Conservation (phyloP, 352 stramenopile species). For the Pythium grandisporangium region DNA sequence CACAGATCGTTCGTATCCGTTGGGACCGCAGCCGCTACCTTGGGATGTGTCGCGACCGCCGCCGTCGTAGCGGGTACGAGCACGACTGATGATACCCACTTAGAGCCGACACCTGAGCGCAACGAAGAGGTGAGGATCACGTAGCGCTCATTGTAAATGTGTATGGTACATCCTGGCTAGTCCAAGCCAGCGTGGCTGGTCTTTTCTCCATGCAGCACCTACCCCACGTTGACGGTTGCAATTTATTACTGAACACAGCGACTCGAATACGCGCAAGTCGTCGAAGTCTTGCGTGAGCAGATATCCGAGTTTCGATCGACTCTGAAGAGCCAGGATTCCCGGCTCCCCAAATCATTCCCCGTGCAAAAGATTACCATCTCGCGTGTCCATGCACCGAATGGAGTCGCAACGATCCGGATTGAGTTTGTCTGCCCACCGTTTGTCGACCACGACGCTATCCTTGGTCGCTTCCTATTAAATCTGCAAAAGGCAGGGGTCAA, state of each 20-base stretch:
- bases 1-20: no score
- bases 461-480: conserved; percentile 55
- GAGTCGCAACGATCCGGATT: conserved; percentile 76
- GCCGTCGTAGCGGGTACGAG: no score
- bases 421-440: conserved; percentile 75
- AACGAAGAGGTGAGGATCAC: no score
- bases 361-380: conserved; percentile 82
- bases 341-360: conserved; percentile 64
- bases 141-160: no score
- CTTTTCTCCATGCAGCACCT: no score
- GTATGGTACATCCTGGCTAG: no score
- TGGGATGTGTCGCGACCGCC: no score
- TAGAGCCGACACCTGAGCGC: no score
- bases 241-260: conserved; percentile 24
- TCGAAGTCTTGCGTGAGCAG: conserved; percentile 60
- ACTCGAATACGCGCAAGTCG: conserved; percentile 49
- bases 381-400: conserved; percentile 67
- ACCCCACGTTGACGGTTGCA: no score
- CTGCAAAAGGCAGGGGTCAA: conserved; percentile 21
- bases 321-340: conserved; percentile 62
- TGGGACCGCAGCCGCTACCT: no score
- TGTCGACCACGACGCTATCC: conserved; percentile 60
- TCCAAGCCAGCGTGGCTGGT: no score
- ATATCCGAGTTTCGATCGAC: conserved; percentile 70
- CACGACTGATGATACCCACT: no score